A percentile compares a stretch with the other conserved stretches of the same genome.
Evolutionary conservation across 2,329 filamentous ascomycete genomes (phyloP).

Genomic region (Basipetospora chlamydospora): DNA sequence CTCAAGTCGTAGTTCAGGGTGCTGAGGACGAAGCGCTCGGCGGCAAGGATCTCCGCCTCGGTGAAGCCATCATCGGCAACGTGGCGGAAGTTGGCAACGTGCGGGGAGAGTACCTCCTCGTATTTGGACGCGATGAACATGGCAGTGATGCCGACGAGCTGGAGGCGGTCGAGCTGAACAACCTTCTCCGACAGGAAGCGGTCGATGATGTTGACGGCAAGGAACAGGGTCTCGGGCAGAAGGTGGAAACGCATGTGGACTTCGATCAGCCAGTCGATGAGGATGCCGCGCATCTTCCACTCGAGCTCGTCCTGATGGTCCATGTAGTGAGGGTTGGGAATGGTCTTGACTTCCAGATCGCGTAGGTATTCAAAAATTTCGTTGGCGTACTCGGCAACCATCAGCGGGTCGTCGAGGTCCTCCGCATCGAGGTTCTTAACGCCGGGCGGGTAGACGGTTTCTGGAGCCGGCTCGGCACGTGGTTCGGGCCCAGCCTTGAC

Average conservation of each 20-base stretch:
- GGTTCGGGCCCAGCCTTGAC: slow-evolving; percentile 13
- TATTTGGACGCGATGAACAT: slow-evolving; percentile 96
- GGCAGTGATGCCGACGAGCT: slow-evolving; percentile 89
- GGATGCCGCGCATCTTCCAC: slow-evolving; percentile 94
- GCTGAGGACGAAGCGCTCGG: slow-evolving; percentile 93
- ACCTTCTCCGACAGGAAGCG: slow-evolving; percentile 91
- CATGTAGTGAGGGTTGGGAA: slow-evolving; percentile 92
- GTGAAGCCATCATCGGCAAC: slow-evolving; percentile 94
- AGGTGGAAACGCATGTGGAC: slow-evolving; percentile 86
- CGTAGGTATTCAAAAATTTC: slow-evolving; percentile 96
- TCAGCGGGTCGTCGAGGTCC: slow-evolving; percentile 83
- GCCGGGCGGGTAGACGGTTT: slow-evolving; percentile 11
- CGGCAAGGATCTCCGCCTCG: slow-evolving; percentile 85
- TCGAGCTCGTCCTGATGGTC: slow-evolving; percentile 92
- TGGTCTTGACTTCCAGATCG: slow-evolving; percentile 62
- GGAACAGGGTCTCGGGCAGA: slow-evolving; percentile 86
- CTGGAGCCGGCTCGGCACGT: slow-evolving; percentile 13
- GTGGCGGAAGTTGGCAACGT: slow-evolving; percentile 87
- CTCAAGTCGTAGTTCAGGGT: slow-evolving; percentile 93
- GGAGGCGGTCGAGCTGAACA: slow-evolving; percentile 85
- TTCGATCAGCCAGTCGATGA: slow-evolving; percentile 97
- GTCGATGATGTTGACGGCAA: slow-evolving; percentile 93
- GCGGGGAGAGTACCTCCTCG: slow-evolving; percentile 96
- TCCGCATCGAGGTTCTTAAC: slow-evolving; percentile 66
- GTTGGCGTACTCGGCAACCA: slow-evolving; percentile 93